phyloP scores from a whole-genome alignment of 441 rosid species.

The Macaranga tanarius region DNA sequence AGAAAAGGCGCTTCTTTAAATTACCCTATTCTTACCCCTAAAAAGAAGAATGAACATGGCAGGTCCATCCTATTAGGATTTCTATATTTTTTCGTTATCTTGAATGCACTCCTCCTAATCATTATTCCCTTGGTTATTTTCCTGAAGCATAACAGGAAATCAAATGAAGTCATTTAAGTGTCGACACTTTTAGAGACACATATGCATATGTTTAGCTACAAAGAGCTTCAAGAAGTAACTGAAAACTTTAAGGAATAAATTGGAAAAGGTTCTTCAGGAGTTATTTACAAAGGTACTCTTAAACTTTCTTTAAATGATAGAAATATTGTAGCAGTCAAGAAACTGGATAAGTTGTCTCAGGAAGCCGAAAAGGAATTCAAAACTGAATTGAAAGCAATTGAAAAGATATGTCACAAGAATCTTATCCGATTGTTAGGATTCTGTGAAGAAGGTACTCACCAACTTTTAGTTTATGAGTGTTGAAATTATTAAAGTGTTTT shows the following conservation, averaged over 20 bases:
- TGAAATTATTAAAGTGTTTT: too few species aligned
- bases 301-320: too few species aligned
- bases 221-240: conserved; percentile 15
- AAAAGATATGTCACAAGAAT: too few species aligned
- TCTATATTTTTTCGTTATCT: conserved; percentile 8
- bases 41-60: background rate
- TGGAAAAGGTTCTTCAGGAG: conserved; percentile 23
- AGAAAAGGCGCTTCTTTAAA: conserved; percentile 7
- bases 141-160: background rate
- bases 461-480: too few species aligned
- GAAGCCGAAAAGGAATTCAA: too few species aligned
- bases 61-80: background rate
- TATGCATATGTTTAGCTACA: conserved; percentile 15
- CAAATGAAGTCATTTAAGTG: background rate
- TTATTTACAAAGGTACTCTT: conserved; percentile 18
- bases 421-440: too few species aligned
- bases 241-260: conserved; percentile 19
- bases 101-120: conserved; percentile 10
- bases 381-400: too few species aligned
- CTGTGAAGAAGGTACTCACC: too few species aligned
- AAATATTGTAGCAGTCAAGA: too few species aligned
- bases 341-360: too few species aligned
- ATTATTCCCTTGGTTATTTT: background rate
- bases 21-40: background rate
- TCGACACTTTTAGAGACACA: background rate